Conservation (phyloP, 2,329 filamentous ascomycete species). For the Pseudopyrenochaeta lycopersici region DNA sequence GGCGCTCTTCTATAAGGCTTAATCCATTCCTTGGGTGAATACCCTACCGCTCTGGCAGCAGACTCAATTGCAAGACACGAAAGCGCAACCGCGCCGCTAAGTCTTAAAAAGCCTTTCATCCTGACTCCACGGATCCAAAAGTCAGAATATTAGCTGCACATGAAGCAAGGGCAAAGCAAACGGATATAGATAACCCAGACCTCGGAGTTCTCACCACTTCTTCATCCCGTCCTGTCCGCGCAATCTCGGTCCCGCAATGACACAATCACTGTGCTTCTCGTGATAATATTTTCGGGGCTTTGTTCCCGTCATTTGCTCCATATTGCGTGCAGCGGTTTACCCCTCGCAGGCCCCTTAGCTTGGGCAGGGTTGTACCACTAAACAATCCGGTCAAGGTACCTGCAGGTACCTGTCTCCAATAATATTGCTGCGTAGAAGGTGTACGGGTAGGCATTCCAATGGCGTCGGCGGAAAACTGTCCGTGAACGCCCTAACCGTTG, state of each 20-base stretch:
- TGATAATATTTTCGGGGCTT: slow-evolving; percentile 18
- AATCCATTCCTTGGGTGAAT: slow-evolving; percentile 60
- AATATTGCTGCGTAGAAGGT: neutral
- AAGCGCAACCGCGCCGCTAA: slow-evolving; percentile 37
- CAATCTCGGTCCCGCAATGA: slow-evolving; percentile 13
- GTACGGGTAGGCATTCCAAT: neutral
- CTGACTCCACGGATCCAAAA: slow-evolving; percentile 6
- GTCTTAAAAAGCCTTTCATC: slow-evolving; percentile 28
- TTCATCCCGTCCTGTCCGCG: neutral
- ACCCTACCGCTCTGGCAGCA: slow-evolving; percentile 59
- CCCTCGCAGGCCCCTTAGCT: slow-evolving; percentile 5
- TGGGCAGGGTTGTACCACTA: slow-evolving; percentile 14
- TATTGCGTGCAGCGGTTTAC: slow-evolving; percentile 2
- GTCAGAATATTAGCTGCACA: neutral
- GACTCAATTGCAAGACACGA: slow-evolving; percentile 55
- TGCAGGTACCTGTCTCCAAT: neutral
- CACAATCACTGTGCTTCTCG: slow-evolving; percentile 12
- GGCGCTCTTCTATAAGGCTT: slow-evolving; percentile 59
- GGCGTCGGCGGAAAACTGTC: slow-evolving; percentile 7
- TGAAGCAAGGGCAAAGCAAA: neutral
- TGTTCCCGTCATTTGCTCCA: slow-evolving; percentile 9
- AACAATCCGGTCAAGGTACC: neutral
- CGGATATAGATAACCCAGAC: neutral
- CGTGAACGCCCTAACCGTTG: slow-evolving; percentile 22
- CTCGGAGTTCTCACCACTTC: slow-evolving; percentile 1